phyloP scores from a whole-genome alignment of 441 rosid genomes.

The Rhodomyrtus psidioides region DNA sequence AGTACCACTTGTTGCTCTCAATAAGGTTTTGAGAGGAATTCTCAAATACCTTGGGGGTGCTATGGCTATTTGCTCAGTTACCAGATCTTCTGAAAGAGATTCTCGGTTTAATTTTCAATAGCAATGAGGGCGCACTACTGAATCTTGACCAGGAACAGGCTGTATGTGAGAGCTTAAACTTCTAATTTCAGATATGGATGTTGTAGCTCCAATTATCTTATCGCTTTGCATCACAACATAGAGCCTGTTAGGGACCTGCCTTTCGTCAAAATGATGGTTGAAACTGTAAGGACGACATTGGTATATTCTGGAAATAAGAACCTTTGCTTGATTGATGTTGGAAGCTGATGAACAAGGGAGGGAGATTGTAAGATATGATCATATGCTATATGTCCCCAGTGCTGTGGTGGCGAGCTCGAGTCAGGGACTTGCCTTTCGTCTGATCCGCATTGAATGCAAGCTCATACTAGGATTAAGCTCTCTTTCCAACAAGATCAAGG shows the following conservation, averaged over 20 bases:
- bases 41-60: slow-evolving; percentile 9
- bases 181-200: neutral
- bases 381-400: neutral
- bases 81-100: slow-evolving; percentile 51
- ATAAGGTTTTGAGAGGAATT: slow-evolving; percentile 91
- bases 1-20: slow-evolving; percentile 99
- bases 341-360: neutral
- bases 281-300: neutral
- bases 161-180: slow-evolving; percentile 33
- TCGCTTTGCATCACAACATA: neutral
- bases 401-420: too few species aligned
- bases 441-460: too few species aligned
- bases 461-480: too few species aligned
- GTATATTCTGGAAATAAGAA: neutral
- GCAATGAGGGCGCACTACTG: slow-evolving; percentile 87
- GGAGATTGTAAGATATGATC: neutral
- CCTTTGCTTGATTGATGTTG: neutral
- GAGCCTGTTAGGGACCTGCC: neutral
- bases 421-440: too few species aligned
- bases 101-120: slow-evolving; percentile 89
- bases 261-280: neutral
- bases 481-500: too few species aligned
- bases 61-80: slow-evolving; percentile 11
- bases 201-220: neutral
- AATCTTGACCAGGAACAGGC: slow-evolving; percentile 99